Base-by-base conservation (phyloP, 306 rosid species). In the Arachis hypogaea region DNA sequence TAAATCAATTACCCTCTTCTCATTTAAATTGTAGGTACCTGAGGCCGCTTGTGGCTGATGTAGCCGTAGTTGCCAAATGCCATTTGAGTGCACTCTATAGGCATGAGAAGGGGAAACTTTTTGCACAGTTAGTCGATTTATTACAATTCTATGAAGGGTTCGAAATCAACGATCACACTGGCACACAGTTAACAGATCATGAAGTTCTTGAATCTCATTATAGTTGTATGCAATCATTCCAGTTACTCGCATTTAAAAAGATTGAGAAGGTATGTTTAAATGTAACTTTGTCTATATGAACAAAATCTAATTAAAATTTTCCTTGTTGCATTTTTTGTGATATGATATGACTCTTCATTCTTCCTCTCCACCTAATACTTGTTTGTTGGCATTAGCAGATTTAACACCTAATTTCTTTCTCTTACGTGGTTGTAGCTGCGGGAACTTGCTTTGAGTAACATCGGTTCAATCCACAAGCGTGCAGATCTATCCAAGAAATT, bases 61-160 rank as follows among this genome's bases (percentile, higher is more conserved):
- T 90, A n/a, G 99, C 92, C 56, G 99, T 94, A 22, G 99, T 94
- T 78, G 88, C 98, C 55, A 94, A 94, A 82, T 94, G 99, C 82
- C 98, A 92, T 84, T 85, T 94, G 77, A 94, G 99, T 86, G 86
- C 87, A 29, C 97, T 94, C 77, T 94, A 94, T 81, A 85, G 84
- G 83, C 97, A 94, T 70, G 93, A 76, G 77, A 94, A 84, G 84
- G 99, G 99, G 57, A 94, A 94, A 69, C 96, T 94, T 61, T 94
- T 92, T 82, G 95, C 98, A 10, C 99, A 94, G 79, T 83, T 94
- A 84, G 99, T 94, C 7, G 96, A 94, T 80, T 86, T 94, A 65
- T 85, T 94, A 58, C 99, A 92, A 72, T 94, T 94, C 71, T 94
- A 94, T 65, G 97, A 94, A 84, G 89, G 91, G 68, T 94, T 94